Conservation (phyloP, 179 eudicot species). For the Gypsophila paniculata region DNA sequence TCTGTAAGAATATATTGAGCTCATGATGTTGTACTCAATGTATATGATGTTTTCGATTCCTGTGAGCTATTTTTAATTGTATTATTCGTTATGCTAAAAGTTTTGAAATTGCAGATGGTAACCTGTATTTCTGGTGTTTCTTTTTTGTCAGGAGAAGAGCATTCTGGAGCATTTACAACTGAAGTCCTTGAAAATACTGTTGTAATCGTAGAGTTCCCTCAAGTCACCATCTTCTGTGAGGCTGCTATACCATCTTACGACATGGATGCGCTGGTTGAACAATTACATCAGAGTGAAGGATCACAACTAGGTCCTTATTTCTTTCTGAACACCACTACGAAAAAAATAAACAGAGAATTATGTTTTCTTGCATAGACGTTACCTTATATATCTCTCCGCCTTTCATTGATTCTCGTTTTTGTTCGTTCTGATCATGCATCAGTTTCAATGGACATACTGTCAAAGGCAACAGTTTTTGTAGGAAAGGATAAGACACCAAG, state of each 20-base stretch:
- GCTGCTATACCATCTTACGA: background rate
- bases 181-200: background rate
- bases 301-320: slow-evolving; percentile 1
- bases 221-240: background rate
- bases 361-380: background rate
- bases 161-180: background rate
- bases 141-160: background rate
- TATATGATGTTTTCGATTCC: no score
- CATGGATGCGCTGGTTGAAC: background rate
- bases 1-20: no score
- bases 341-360: background rate
- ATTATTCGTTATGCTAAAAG: no score
- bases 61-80: no score
- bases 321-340: background rate
- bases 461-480: no score
- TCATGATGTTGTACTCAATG: no score
- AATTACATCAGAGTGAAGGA: background rate
- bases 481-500: background rate
- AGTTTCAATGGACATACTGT: background rate
- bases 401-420: background rate
- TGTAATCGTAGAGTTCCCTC: background rate
- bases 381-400: background rate
- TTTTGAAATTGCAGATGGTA: no score
- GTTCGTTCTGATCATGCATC: background rate
- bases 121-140: background rate